phyloP scores from a whole-genome alignment of 2,329 filamentous ascomycete genomes.

The Diplocarpon rosae region DNA sequence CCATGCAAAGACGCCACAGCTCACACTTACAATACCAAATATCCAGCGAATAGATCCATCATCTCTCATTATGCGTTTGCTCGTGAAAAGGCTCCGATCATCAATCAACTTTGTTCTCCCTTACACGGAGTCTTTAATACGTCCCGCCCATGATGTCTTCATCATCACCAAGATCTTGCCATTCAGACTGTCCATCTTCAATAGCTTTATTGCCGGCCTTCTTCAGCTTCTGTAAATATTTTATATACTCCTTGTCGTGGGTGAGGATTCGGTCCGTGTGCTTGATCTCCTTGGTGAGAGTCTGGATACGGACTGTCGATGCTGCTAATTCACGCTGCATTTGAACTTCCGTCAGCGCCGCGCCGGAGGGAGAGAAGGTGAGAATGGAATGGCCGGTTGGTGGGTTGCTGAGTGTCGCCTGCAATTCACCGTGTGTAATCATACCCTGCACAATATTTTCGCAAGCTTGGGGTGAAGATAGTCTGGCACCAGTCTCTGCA shows the following conservation, averaged over 20 bases:
- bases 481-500: constrained; percentile 38
- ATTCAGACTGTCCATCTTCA: constrained; percentile 5
- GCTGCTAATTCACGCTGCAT: constrained; percentile 38
- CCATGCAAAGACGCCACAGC: constrained; percentile 12
- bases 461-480: constrained; percentile 34
- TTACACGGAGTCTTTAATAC: constrained; percentile 8
- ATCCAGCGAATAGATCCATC: constrained; percentile 4
- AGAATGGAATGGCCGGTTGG: constrained; percentile 37
- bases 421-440: constrained; percentile 43
- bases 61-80: constrained; percentile 10
- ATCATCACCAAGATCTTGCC: constrained; percentile 18
- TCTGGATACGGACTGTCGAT: constrained; percentile 33
- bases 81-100: constrained; percentile 1
- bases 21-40: constrained; percentile 4
- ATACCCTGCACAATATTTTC: constrained; percentile 41
- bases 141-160: constrained; percentile 24
- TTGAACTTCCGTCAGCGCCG: constrained; percentile 37
- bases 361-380: constrained; percentile 36
- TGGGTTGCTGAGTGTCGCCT: constrained; percentile 38
- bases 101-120: background rate
- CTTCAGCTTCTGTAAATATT: constrained; percentile 33
- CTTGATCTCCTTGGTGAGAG: constrained; percentile 37
- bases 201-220: constrained; percentile 9
- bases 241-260: constrained; percentile 46
- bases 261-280: constrained; percentile 43